Base-by-base conservation (phyloP, 768 basidiomycete species). In the Lyophyllum semitale region DNA sequence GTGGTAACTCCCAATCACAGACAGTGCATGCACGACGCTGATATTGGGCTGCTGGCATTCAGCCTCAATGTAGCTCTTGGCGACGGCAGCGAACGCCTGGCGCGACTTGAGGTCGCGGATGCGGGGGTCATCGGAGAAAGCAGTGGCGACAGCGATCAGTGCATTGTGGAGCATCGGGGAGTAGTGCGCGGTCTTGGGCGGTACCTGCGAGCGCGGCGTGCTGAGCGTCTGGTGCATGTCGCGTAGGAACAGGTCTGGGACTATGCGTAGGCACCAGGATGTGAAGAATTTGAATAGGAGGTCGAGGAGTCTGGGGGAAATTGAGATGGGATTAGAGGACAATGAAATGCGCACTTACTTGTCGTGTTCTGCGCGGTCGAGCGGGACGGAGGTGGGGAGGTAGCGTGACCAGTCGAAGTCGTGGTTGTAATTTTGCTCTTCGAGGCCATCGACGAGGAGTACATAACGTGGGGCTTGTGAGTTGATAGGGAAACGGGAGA, bases 101-200 rank as follows among this genome's bases (percentile, higher is more conserved):
- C 79, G 72, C 1, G 77, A 60, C 54, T 74, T 76, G 49, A 75
- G 59, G 58, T 80, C 77, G 17, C 75, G 65, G 50, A 79, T 70
- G 42, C 63, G 64, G 7, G 75, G 76, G 22, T 79, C 76, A 35
- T 81, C 79, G 1, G 77, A 73, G 41, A 79, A 77, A 0, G 75
- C 76, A 6, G 73, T 63, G 3, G 71, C 78, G 22, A 81, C 55
- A 0, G 79, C 72, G 4, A 89, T 68, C 2, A 87, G 73, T 1
- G 85, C 77, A 59, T 89, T 89, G 69, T 89, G 88, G 8, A 89
- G 74, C 80, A 89, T 84, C 0, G 87, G 85, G 2, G 85, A 87
- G 66, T 89, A 89, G 59, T 88, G 85, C 2, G 81, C 67, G 0
- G 78, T 77, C 55, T 78, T 78, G 0, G 77, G 77, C 15, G 73